These are phyloP conservation scores for Veloporphyrellus conicus DNA, from an alignment of 1,284 basidiomycete species.

Conservation along the genomic window DNA sequence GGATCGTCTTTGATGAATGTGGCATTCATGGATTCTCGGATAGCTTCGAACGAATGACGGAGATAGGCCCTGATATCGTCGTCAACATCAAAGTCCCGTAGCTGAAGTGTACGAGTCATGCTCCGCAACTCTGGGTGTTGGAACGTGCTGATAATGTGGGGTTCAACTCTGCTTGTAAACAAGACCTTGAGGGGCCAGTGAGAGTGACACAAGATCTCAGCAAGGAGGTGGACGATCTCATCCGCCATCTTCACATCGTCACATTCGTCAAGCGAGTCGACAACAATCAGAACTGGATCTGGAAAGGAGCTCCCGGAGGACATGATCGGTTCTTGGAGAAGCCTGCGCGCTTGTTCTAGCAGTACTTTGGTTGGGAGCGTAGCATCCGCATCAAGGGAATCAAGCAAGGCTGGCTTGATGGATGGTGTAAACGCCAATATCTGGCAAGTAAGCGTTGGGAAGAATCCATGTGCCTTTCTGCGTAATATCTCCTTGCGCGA, in stretches of 20 bases:
- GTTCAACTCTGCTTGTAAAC: constrained; percentile 20
- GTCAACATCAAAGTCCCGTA: constrained; percentile 18
- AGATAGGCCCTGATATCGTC: constrained; percentile 23
- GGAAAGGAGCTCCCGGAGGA: constrained; percentile 7
- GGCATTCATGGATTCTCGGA: constrained; percentile 1
- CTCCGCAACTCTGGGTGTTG: constrained; percentile 8
- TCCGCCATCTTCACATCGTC: constrained; percentile 14
- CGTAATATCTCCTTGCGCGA: constrained; percentile 20
- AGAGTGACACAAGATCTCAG: constrained; percentile 5
- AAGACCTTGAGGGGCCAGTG: constrained; percentile 17
- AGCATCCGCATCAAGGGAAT: constrained; percentile 12
- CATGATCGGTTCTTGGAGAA: constrained; percentile 14
- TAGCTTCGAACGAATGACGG: constrained; percentile 12
- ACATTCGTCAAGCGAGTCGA: constrained; percentile 26
- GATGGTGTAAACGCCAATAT: constrained; percentile 13
- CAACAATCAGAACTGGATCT: constrained; percentile 16
- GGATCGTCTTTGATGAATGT: not conserved
- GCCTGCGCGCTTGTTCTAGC: constrained; percentile 16
- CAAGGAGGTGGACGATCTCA: constrained; percentile 18
- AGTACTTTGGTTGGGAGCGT: constrained; percentile 20
- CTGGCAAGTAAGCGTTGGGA: constrained; percentile 20
- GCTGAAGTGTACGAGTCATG: constrained; percentile 4
- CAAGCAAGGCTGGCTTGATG: constrained; percentile 9
- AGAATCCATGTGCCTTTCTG: constrained; percentile 16
- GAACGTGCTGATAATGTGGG: constrained; percentile 15